Conservation (phyloP, 306 rosid genomes). For the Cicer judaicum region DNA sequence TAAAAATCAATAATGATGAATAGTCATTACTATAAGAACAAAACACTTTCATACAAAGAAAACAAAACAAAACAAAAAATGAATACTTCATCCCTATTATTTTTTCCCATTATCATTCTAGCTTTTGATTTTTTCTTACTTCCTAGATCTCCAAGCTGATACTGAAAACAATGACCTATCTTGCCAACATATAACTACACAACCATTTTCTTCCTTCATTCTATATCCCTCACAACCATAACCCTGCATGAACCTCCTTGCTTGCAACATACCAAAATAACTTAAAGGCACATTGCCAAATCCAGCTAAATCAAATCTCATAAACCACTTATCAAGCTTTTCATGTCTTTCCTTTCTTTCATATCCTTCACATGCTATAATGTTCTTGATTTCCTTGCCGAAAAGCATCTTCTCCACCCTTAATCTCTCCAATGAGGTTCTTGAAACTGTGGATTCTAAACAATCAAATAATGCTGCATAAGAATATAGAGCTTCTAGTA, state of each 20-base stretch:
- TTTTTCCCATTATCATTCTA: conserved; percentile 11
- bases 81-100: conserved; percentile 15
- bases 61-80: conserved; percentile 15
- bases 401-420: conserved; percentile 42
- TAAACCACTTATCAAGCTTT: conserved; percentile 41
- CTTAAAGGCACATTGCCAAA: conserved; percentile 42
- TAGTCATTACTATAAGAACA: conserved; percentile 43
- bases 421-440: conserved; percentile 39
- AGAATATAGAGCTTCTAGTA: conserved; percentile 44
- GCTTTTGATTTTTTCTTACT: conserved; percentile 12
- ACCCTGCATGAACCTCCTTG: conserved; percentile 38
- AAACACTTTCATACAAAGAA: conserved; percentile 41
- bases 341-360: conserved; percentile 45
- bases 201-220: conserved; percentile 47
- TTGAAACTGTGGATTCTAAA: conserved; percentile 41
- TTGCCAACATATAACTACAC: conserved; percentile 39
- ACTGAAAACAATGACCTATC: conserved; percentile 45
- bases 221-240: conserved; percentile 42
- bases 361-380: conserved; percentile 41
- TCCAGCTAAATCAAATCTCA: conserved; percentile 37
- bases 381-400: conserved; percentile 45
- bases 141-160: conserved; percentile 47
- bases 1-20: conserved; percentile 42
- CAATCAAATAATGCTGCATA: conserved; percentile 48
- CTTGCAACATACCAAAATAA: conserved; percentile 38